Evolutionary conservation across 2,329 filamentous ascomycete species (phyloP), one percentile per base, ranked within the genome.

Genomic region (Colletotrichum lindemuthianum): DNA sequence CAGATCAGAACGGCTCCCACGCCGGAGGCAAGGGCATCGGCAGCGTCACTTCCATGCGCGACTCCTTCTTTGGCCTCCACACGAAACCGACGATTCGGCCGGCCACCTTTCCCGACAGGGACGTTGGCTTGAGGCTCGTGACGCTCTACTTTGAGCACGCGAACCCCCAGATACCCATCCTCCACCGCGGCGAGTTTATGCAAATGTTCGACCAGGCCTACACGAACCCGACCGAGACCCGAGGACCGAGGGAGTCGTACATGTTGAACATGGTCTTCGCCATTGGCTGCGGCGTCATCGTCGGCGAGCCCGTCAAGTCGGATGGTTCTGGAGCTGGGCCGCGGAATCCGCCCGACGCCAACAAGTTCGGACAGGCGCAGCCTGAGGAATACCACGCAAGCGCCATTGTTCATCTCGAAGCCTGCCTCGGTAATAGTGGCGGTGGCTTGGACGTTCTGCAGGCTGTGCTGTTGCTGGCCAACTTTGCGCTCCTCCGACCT

Each of bases 361-460:
- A 73, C 36, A 72, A 73, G 39, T 75, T 75, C 37, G 79, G 80
- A 68, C 82, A 87, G 81, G 79, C 88, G 68, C 93, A 96, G 74
- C 94, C 95, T 1, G 96, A 98, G 75, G 93, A 97, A 76, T 98
- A 98, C 74, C 95, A 98, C 76, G 94, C 96, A 2, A 96, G 93
- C 59, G 95, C 95, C 13, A 96, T 97, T 69, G 87, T 96, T 15
- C 93, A 98, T 74, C 83, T 98, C 7, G 95, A 97, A 74, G 88
- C 90, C 8, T 97, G 96, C 72, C 82, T 97, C 13, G 91, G 91
- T 57, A 90, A 90, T 34, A 93, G 92, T 69, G 92, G 92, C n/a
- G 92, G 91, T n/a, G 93, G 93, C 0, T 77, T 98, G 43, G 94
- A 97, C 75, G 94, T 97, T 73, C 81, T 98, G 55, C 95, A 98